Percentiles rank a stretch among this genome's conserved stretches.
Conservation (phyloP, 495 filamentous ascomycete species). For the Aspergillus bridgeri region DNA sequence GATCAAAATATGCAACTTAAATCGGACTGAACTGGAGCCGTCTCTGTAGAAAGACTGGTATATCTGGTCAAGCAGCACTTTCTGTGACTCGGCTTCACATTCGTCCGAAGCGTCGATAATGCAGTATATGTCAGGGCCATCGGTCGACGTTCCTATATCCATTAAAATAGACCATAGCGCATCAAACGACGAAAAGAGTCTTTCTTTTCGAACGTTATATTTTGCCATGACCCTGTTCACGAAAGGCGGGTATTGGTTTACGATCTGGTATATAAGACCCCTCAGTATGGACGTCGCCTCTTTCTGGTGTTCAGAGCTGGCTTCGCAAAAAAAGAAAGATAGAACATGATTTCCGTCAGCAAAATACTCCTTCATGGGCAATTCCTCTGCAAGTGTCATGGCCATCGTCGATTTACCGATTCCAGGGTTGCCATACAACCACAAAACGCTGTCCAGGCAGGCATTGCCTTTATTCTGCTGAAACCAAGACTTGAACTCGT, state of each 20-base stretch:
- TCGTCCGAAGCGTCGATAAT: not conserved
- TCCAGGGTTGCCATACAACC: not conserved
- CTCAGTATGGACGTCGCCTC: slow-evolving; percentile 20
- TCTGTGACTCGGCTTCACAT: not conserved
- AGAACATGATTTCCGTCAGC: slow-evolving; percentile 9
- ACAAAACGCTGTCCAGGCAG: not conserved
- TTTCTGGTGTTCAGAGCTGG: slow-evolving; percentile 12
- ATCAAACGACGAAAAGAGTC: not conserved
- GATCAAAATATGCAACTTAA: slow-evolving; percentile 20
- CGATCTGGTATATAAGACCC: slow-evolving; percentile 25
- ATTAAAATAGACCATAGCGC: not conserved
- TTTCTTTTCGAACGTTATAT: slow-evolving; percentile 13
- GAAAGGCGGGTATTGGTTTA: slow-evolving; percentile 16
- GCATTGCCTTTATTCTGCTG: slow-evolving; percentile 10
- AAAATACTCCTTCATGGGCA: slow-evolving; percentile 11
- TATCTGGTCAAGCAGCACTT: not conserved
- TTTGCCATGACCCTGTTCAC: slow-evolving; percentile 22
- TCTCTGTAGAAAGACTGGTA: not conserved
- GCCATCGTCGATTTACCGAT: not conserved
- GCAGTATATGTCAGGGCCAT: not conserved
- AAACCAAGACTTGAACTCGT: slow-evolving; percentile 19
- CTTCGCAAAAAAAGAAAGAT: slow-evolving; percentile 26
- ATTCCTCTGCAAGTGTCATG: not conserved
- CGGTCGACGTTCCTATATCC: not conserved
- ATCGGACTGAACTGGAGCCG: slow-evolving; percentile 6